Percentiles rank a stretch among this genome's conserved stretches.
phyloP scores from a whole-genome alignment of 768 basidiomycete genomes.

The Auriscalpium vulgare region DNA sequence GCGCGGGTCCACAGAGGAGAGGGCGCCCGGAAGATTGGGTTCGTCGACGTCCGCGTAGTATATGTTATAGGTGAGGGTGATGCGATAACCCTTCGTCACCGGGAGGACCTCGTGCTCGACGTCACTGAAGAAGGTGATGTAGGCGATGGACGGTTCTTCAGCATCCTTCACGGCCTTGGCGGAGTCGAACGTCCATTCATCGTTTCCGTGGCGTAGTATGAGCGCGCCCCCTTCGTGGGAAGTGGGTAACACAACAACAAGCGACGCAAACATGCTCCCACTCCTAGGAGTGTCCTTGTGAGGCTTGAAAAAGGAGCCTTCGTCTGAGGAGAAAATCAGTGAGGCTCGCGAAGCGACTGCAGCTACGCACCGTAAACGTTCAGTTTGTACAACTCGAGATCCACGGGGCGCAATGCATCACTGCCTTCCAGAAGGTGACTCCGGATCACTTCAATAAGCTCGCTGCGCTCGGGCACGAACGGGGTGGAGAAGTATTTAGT shows the following conservation, averaged over 20 bases:
- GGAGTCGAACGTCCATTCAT: slow-evolving; percentile 34
- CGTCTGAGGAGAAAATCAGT: slow-evolving; percentile 16
- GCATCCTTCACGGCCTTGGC: slow-evolving; percentile 15
- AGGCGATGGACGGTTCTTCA: slow-evolving; percentile 21
- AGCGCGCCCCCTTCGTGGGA: slow-evolving; percentile 37
- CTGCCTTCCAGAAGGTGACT: slow-evolving; percentile 17
- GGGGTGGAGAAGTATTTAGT: slow-evolving; percentile 25
- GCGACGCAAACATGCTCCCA: slow-evolving; percentile 41
- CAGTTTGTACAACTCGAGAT: slow-evolving; percentile 35
- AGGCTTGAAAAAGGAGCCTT: slow-evolving; percentile 40
- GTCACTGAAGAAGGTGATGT: slow-evolving; percentile 36
- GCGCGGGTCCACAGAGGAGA: not conserved
- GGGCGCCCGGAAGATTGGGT: not conserved
- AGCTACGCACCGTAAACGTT: slow-evolving; percentile 34
- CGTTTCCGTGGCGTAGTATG: slow-evolving; percentile 25
- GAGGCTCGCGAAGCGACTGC: too few relatives aligned
- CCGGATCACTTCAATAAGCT: slow-evolving; percentile 22
- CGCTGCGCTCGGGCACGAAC: slow-evolving; percentile 22
- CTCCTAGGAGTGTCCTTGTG: slow-evolving; percentile 42
- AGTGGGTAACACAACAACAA: slow-evolving; percentile 42
- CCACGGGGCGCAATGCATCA: slow-evolving; percentile 14
- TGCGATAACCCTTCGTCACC: slow-evolving; percentile 33
- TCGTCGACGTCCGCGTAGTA: slow-evolving; percentile 13
- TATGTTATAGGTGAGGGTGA: slow-evolving; percentile 39
- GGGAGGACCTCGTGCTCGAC: slow-evolving; percentile 37